These are phyloP conservation scores for Ocimum tenuiflorum DNA, from an alignment of 257 asterid species.

Conservation along the genomic window DNA sequence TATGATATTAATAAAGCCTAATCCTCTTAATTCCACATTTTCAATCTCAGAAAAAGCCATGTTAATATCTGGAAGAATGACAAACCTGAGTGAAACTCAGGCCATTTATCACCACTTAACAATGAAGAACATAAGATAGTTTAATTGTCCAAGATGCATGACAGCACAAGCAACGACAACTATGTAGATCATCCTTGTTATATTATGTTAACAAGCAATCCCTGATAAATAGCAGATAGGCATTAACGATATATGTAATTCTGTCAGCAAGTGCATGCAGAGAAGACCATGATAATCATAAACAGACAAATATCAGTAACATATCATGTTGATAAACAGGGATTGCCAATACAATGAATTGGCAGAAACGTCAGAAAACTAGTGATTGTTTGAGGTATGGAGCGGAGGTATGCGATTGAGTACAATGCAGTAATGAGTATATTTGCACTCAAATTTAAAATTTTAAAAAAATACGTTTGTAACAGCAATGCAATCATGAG, in stretches of 20 bases:
- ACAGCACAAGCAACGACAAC: slow-evolving; percentile 15
- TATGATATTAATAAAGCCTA: slow-evolving; percentile 15
- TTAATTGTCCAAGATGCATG: slow-evolving; percentile 18
- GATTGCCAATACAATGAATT: not conserved
- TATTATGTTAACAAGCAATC: slow-evolving; percentile 7
- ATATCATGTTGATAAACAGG: not conserved
- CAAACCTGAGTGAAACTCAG: slow-evolving; percentile 8
- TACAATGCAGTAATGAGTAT: not conserved
- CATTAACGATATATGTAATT: slow-evolving; percentile 9
- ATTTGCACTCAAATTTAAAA: not conserved
- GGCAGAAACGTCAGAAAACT: not conserved
- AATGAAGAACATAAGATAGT: slow-evolving; percentile 2
- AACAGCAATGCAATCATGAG: not conserved
- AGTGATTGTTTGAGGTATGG: not conserved
- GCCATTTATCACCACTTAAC: slow-evolving; percentile 3
- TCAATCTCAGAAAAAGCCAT: slow-evolving; percentile 9
- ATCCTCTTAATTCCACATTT: slow-evolving; percentile 11
- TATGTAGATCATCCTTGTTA: slow-evolving; percentile 9
- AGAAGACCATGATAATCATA: not conserved
- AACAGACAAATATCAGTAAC: not conserved
- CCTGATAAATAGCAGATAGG: slow-evolving; percentile 13
- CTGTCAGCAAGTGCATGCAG: not conserved
- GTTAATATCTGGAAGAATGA: slow-evolving; percentile 10
- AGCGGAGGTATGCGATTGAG: slow-evolving; percentile 17
- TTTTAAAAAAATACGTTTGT: too few relatives aligned